Conservation (phyloP, 2,329 filamentous ascomycete species). For the Amphichorda felina region DNA sequence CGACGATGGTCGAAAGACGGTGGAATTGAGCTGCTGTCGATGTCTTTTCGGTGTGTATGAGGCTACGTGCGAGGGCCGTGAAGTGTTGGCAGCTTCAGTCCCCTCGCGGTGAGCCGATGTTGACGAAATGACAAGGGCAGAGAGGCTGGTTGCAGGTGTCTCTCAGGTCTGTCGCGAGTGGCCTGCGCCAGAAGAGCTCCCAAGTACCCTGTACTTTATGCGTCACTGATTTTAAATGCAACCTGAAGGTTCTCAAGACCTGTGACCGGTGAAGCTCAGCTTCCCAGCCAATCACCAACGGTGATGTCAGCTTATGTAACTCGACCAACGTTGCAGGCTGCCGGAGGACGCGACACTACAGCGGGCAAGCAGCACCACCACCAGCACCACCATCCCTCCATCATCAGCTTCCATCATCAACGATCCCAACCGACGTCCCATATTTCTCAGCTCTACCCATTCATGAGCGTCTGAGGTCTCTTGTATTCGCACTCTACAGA, state of each 20-base stretch:
- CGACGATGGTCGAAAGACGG: too few relatives aligned
- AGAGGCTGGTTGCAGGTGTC: constrained; percentile 4
- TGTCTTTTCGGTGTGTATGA: background rate
- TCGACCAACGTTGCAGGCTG: constrained; percentile 15
- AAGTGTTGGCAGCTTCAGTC: background rate
- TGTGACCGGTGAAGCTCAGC: background rate
- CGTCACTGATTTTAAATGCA: background rate
- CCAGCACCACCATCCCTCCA: background rate
- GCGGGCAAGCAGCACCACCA: background rate
- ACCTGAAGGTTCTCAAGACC: background rate
- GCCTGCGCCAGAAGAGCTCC: constrained; percentile 1
- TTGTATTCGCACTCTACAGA: too few relatives aligned
- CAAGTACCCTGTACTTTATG: constrained; percentile 5
- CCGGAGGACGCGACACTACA: constrained; percentile 20
- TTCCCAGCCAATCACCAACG: constrained; percentile 15
- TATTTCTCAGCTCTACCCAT: background rate
- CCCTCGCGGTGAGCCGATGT: constrained; percentile 3
- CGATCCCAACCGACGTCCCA: background rate
- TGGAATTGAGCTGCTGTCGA: background rate
- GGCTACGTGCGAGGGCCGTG: too few relatives aligned
- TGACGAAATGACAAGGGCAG: constrained; percentile 5
- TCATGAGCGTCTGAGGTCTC: too few relatives aligned
- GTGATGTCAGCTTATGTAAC: constrained; percentile 16
- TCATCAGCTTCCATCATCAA: constrained; percentile 1
- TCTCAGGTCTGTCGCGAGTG: background rate